Base-by-base conservation (phyloP, 495 filamentous ascomycete genomes). In the Podospora didyma region DNA sequence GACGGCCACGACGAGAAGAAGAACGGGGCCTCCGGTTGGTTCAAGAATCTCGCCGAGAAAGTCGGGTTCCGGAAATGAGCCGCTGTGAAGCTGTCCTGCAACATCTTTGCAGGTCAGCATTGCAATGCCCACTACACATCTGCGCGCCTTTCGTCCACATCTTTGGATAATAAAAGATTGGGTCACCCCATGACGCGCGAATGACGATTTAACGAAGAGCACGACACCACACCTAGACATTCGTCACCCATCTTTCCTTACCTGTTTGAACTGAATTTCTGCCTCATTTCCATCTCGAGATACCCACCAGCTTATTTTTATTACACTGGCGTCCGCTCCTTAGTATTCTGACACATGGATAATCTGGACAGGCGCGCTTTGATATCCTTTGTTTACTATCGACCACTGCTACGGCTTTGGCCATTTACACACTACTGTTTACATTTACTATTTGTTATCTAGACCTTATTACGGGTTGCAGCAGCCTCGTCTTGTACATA, bases 31-130 rank as follows among this genome's bases (percentile, higher is more conserved):
- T 63, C 72, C 17, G 69, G 70, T 46, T 79, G 75, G 75, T 46
- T 70, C 58, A 77, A 73, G 57, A 70, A 66, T 21, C 49, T 80
- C 1, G 71, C 72, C 0, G 77, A 69, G 19, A 78, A 74, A 54
- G 74, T 79, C 19, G 69, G 74, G 21, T 61, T 77, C 47, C 66
- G 71, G 56, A 74, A 28, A 51, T 61, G 51, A 57, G 39, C 26
- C 26, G 26, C 26, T 31, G 26, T 31, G 4, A n/a, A 31, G 26
- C 26, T 31, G 26, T 4, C 26, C 26, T 31, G 9, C 26, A 42
- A 37, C 34, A 37, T 10, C 34, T 16, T 37, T 7, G 34, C 9
- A 37, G 9, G 9, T 16, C 16, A 16, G 9, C 34, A 37, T 37
- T 16, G 9, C 16, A 7, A 10, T 37, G 34, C 16, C 34, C 34